Percentiles rank a stretch among this genome's conserved stretches.
phyloP scores from a whole-genome alignment of 352 stramenopile species.

The Bremia lactucae region DNA sequence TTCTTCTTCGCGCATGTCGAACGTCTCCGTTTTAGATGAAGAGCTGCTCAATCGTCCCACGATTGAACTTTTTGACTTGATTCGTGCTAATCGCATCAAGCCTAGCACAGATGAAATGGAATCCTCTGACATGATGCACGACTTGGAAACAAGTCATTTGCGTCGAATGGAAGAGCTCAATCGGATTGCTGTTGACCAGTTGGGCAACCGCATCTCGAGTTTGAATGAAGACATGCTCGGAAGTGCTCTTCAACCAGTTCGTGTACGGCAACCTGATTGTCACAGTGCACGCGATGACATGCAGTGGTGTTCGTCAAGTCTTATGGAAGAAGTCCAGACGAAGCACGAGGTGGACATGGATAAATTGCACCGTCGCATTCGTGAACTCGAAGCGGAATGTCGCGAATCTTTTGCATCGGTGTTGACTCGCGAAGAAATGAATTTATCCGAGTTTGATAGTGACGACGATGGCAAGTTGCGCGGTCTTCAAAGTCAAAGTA shows the following conservation, averaged over 20 bases:
- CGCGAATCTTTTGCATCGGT: slow-evolving; percentile 47
- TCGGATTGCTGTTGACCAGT: slow-evolving; percentile 33
- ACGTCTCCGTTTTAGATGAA: slow-evolving; percentile 27
- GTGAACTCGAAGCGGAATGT: slow-evolving; percentile 39
- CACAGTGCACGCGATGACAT: slow-evolving; percentile 11
- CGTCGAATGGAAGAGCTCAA: slow-evolving; percentile 51
- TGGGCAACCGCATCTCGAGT: slow-evolving; percentile 35
- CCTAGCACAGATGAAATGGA: slow-evolving; percentile 5
- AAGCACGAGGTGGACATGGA: slow-evolving; percentile 40
- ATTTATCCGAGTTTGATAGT: slow-evolving; percentile 26
- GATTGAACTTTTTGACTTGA: slow-evolving; percentile 32
- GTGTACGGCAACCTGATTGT: slow-evolving; percentile 7
- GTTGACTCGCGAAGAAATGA: slow-evolving; percentile 37
- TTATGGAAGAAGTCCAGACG: slow-evolving; percentile 35
- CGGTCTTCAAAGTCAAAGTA: slow-evolving; percentile 1
- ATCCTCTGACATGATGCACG: slow-evolving; percentile 27
- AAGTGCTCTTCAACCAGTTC: slow-evolving; percentile 15
- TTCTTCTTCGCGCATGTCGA: slow-evolving; percentile 17
- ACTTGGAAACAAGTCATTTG: slow-evolving; percentile 35
- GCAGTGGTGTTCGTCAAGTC: slow-evolving; percentile 31
- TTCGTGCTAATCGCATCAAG: slow-evolving; percentile 24
- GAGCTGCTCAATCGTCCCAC: slow-evolving; percentile 40
- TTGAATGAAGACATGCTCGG: slow-evolving; percentile 21
- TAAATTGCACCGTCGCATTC: slow-evolving; percentile 28
- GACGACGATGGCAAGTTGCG: slow-evolving; percentile 14